Percentiles rank a stretch among this genome's conserved stretches.
phyloP scores from a whole-genome alignment of 2,329 filamentous ascomycete genomes.

The Xylariales sp. region DNA sequence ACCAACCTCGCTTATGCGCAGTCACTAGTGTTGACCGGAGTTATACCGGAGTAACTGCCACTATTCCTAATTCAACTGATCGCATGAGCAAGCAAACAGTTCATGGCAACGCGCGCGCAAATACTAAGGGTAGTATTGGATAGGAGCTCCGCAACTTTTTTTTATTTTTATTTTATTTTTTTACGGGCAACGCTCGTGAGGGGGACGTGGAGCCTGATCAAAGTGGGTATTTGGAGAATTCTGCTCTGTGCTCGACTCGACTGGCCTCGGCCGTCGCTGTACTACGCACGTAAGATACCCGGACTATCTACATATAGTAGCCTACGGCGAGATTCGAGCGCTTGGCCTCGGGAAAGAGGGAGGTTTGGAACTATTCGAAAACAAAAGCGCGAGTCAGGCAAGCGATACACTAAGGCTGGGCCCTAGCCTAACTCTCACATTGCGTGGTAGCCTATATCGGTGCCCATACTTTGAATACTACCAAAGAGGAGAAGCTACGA shows the following conservation, averaged over 20 bases:
- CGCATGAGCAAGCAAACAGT: slow-evolving; percentile 1
- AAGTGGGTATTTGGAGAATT: slow-evolving; percentile 34
- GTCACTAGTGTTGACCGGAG: no score
- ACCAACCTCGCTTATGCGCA: background rate
- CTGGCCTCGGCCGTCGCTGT: background rate
- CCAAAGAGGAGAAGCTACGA: background rate
- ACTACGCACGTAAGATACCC: background rate
- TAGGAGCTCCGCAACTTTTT: background rate
- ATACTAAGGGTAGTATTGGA: slow-evolving; percentile 3
- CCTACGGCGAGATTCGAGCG: background rate
- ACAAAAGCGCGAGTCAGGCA: slow-evolving; percentile 2
- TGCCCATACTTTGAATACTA: background rate
- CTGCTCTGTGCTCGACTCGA: slow-evolving; percentile 21
- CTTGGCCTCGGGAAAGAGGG: background rate
- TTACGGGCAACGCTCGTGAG: slow-evolving; percentile 22
- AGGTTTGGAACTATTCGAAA: background rate
- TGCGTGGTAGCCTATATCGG: background rate
- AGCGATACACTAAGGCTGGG: background rate
- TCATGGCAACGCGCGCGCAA: slow-evolving; percentile 3
- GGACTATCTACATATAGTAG: background rate
- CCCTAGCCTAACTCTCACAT: no score
- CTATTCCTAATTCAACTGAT: background rate
- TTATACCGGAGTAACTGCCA: background rate
- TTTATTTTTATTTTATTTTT: no score
- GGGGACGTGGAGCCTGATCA: slow-evolving; percentile 14